These are phyloP conservation scores for Tolypocladium paradoxum DNA, from an alignment of 2,329 filamentous ascomycete species.

Conservation along the genomic window DNA sequence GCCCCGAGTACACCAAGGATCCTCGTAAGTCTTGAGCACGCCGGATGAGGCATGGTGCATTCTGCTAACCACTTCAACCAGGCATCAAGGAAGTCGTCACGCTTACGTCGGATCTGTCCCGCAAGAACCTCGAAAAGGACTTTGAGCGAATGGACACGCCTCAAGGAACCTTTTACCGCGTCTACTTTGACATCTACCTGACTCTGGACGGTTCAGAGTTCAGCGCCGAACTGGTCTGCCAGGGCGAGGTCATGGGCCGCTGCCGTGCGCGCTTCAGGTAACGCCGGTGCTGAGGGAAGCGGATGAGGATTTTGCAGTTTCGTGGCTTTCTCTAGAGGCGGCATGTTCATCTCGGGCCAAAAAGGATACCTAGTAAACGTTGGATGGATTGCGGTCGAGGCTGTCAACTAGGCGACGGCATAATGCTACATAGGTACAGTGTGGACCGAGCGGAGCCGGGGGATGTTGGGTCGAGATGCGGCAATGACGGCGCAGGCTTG, in stretches of 20 bases:
- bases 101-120: constrained; percentile 88
- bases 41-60: not conserved
- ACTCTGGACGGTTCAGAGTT: constrained; percentile 96
- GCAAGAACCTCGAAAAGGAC: constrained; percentile 98
- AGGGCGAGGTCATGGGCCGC: constrained; percentile 96
- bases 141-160: constrained; percentile 99
- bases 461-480: not conserved
- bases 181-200: constrained; percentile 72
- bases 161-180: constrained; percentile 88
- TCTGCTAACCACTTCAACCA: constrained; percentile 28
- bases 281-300: constrained; percentile 2
- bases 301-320: not conserved
- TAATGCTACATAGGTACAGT: not conserved
- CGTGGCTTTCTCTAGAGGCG: constrained; percentile 1
- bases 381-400: not conserved
- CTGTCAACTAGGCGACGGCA: not conserved
- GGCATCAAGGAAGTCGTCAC: constrained; percentile 99
- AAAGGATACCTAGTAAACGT: constrained; percentile 2
- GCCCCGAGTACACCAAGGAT: constrained; percentile 98
- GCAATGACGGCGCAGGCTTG: too few relatives aligned
- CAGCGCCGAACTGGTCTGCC: constrained; percentile 96
- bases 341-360: not conserved
- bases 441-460: not conserved
- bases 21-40: constrained; percentile 61
- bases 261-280: constrained; percentile 82